Percentiles rank a stretch among this genome's conserved stretches.
phyloP scores from a whole-genome alignment of 1,139 yeast species.

The Sugiyamaella grinbergsii region DNA sequence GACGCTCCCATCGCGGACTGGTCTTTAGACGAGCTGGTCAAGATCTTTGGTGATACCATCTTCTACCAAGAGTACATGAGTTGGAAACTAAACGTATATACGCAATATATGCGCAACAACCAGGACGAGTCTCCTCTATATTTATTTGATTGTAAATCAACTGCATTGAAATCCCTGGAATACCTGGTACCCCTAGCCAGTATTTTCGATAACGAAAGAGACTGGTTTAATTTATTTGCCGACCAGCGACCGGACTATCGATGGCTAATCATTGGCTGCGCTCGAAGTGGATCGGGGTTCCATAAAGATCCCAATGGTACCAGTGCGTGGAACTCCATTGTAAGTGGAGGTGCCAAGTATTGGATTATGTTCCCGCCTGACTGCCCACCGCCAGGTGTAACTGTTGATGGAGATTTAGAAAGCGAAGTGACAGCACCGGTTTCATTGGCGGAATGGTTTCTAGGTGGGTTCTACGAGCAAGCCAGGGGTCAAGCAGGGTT shows the following conservation, averaged over 20 bases:
- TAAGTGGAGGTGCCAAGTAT: conserved; percentile 59
- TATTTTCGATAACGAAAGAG: conserved; percentile 43
- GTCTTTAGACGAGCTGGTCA: conserved; percentile 54
- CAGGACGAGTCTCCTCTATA: conserved; percentile 82
- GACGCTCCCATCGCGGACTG: conserved; percentile 53
- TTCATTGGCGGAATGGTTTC: conserved; percentile 88
- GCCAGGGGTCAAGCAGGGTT: conserved; percentile 45
- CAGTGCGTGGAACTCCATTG: conserved; percentile 84
- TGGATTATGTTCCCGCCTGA: conserved; percentile 90
- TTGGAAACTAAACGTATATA: conserved; percentile 69
- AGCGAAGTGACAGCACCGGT: conserved; percentile 91
- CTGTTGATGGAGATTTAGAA: conserved; percentile 65
- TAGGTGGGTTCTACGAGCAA: conserved; percentile 68
- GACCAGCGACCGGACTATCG: conserved; percentile 74
- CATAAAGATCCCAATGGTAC: conserved; percentile 93
- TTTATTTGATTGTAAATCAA: conserved; percentile 65
- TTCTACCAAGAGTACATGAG: conserved; percentile 85
- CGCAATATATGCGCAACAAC: conserved; percentile 61
- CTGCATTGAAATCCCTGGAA: conserved; percentile 39
- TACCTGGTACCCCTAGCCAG: conserved; percentile 56
- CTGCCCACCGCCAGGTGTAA: conserved; percentile 81
- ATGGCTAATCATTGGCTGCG: conserved; percentile 86
- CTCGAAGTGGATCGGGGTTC: conserved; percentile 80
- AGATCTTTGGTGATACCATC: conserved; percentile 57
- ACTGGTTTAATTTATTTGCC: conserved; percentile 41